phyloP scores from a whole-genome alignment of 768 basidiomycete genomes.

The Auriculariales sp. region DNA sequence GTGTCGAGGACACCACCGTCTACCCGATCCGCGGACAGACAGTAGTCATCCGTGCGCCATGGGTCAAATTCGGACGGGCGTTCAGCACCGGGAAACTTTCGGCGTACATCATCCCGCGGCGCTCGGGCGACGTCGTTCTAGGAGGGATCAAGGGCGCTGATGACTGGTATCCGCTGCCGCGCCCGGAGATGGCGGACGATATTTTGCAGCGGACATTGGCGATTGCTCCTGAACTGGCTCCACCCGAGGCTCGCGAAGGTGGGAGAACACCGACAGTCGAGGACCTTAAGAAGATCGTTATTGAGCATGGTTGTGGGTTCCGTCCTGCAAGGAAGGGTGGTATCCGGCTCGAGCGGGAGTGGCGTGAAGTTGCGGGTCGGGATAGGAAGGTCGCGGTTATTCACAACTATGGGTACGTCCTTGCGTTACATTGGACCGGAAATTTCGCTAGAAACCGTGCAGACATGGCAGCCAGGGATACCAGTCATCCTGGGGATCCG shows the following conservation, averaged over 20 bases:
- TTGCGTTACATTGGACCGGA: not conserved
- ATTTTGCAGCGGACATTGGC: conserved; percentile 40
- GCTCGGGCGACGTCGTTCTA: conserved; percentile 43
- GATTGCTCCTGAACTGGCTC: conserved; percentile 11
- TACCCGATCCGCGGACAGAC: conserved; percentile 16
- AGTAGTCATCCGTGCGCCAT: conserved; percentile 30
- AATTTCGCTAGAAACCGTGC: not conserved
- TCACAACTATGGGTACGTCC: conserved; percentile 14
- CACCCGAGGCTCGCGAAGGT: conserved; percentile 3
- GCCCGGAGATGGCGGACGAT: conserved; percentile 43
- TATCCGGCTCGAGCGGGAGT: conserved; percentile 39
- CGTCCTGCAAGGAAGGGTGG: conserved; percentile 58
- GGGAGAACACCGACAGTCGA: conserved; percentile 17
- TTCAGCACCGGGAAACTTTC: conserved; percentile 26
- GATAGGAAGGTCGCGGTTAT: conserved; percentile 7
- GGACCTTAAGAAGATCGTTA: conserved; percentile 22
- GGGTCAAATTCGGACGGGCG: conserved; percentile 38
- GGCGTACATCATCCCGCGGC: conserved; percentile 54
- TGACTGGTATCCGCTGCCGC: conserved; percentile 58
- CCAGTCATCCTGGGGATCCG: conserved; percentile 14
- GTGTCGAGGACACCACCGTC: conserved; percentile 28
- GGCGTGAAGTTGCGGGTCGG: conserved; percentile 5
- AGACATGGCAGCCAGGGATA: conserved; percentile 14
- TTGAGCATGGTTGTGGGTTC: conserved; percentile 40
- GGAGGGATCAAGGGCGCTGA: conserved; percentile 44